Conservation (phyloP, 768 basidiomycete genomes). For the Auricularia sp. region DNA sequence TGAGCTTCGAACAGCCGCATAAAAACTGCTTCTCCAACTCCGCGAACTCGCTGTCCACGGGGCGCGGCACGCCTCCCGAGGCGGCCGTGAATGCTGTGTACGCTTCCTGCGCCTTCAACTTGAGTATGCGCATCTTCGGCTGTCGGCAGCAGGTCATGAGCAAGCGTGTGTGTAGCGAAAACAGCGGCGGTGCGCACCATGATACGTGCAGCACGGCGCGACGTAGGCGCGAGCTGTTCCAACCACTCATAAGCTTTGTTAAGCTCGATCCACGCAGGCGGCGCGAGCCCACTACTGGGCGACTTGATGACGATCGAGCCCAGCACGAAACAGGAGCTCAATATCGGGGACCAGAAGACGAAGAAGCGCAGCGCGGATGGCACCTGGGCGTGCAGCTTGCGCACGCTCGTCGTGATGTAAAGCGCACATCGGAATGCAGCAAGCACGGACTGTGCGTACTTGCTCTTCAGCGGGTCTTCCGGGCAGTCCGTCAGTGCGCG, state of each 20-base stretch:
- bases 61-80: background rate
- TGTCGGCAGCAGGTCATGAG: background rate
- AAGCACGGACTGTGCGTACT: constrained; percentile 56
- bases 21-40: background rate
- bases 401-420: background rate
- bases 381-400: background rate
- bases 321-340: constrained; percentile 44
- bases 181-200: background rate
- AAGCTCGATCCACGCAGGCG: background rate
- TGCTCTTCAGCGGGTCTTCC: constrained; percentile 57
- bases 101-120: background rate
- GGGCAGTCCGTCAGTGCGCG: constrained; percentile 56
- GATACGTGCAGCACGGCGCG: background rate
- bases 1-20: too few relatives aligned
- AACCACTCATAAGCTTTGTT: background rate
- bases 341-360: constrained; percentile 38
- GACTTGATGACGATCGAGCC: background rate
- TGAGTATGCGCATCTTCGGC: background rate
- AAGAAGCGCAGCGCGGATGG: constrained; percentile 50
- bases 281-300: background rate
- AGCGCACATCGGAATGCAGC: constrained; percentile 55
- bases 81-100: background rate
- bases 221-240: background rate
- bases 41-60: background rate
- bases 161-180: background rate